Percentiles rank a stretch among this genome's conserved stretches.
Conservation (phyloP, 176 grass and related monocot species). For the Avena eriantha region DNA sequence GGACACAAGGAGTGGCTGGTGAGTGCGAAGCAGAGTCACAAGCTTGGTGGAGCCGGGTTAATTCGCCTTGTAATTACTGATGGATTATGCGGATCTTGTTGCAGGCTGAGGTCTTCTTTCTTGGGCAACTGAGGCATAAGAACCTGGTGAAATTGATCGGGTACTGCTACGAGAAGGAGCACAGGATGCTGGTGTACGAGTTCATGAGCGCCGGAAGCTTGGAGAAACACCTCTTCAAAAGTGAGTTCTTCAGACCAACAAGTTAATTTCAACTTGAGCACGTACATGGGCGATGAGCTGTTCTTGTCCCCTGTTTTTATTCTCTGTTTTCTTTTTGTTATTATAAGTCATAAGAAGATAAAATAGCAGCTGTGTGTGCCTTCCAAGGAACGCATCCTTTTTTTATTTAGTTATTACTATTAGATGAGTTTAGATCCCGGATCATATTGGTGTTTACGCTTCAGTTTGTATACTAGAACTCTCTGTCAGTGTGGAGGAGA, state of each 20-base stretch:
- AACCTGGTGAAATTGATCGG: slow-evolving; percentile 86
- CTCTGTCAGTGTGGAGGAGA: slow-evolving; percentile 34
- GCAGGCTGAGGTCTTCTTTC: slow-evolving; percentile 91
- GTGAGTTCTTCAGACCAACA: slow-evolving; percentile 50
- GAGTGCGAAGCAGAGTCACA: slow-evolving; percentile 40
- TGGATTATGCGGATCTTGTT: not conserved
- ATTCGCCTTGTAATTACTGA: not conserved
- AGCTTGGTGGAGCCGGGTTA: not conserved
- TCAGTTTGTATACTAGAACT: not conserved
- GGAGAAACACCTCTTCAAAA: slow-evolving; percentile 91
- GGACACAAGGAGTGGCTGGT: slow-evolving; percentile 97
- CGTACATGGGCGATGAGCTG: slow-evolving; percentile 23
- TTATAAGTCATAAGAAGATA: slow-evolving; percentile 32
- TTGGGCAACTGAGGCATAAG: slow-evolving; percentile 80
- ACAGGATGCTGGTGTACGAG: slow-evolving; percentile 89
- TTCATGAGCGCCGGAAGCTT: slow-evolving; percentile 80
- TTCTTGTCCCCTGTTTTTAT: slow-evolving; percentile 15
- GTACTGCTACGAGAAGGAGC: slow-evolving; percentile 79
- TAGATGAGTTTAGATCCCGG: not conserved
- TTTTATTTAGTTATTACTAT: not conserved
- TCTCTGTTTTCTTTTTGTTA: not conserved
- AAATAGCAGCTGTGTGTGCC: slow-evolving; percentile 37
- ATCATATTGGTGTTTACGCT: not conserved
- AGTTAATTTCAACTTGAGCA: not conserved
- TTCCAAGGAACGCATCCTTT: not conserved